Conservation (phyloP, 768 basidiomycete species). For the Punctularia strigosozonata region DNA sequence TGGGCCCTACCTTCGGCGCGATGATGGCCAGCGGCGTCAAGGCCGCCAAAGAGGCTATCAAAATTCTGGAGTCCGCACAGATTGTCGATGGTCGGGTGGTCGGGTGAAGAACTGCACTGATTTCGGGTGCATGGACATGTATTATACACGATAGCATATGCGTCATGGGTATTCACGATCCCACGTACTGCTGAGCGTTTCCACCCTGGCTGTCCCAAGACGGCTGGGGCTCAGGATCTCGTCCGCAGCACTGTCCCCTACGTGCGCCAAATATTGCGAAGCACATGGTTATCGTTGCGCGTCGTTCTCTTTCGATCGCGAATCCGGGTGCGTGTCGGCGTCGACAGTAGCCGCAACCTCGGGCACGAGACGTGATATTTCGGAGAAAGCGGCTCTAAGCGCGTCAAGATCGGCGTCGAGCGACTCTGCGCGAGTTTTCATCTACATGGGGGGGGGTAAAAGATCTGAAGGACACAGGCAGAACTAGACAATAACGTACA, state of each 20-base stretch:
- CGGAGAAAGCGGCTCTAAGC: constrained; percentile 70
- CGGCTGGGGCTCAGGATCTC: no score
- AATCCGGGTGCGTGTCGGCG: neutral
- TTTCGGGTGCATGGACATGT: no score
- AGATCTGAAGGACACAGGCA: neutral
- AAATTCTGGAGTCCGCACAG: constrained; percentile 34
- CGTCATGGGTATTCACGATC: no score
- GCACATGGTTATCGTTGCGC: no score
- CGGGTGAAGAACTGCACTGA: no score
- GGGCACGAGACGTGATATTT: constrained; percentile 68
- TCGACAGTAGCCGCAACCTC: constrained; percentile 44
- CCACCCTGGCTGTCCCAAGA: no score
- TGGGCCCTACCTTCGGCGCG: constrained; percentile 63
- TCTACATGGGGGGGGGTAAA: constrained; percentile 28
- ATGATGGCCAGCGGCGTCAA: constrained; percentile 73
- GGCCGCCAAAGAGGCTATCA: constrained; percentile 55
- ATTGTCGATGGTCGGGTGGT: constrained; percentile 46
- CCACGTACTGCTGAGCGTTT: no score
- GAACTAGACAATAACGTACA: constrained; percentile 27
- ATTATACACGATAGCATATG: no score
- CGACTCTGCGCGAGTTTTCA: constrained; percentile 80
- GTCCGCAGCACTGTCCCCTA: no score
- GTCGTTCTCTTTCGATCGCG: no score
- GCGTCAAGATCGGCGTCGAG: constrained; percentile 78
- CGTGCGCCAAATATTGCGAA: no score